Evolutionary conservation across 2,329 filamentous ascomycete genomes (phyloP), one percentile per base, ranked within the genome.

Genomic region (Laburnicola sp.): DNA sequence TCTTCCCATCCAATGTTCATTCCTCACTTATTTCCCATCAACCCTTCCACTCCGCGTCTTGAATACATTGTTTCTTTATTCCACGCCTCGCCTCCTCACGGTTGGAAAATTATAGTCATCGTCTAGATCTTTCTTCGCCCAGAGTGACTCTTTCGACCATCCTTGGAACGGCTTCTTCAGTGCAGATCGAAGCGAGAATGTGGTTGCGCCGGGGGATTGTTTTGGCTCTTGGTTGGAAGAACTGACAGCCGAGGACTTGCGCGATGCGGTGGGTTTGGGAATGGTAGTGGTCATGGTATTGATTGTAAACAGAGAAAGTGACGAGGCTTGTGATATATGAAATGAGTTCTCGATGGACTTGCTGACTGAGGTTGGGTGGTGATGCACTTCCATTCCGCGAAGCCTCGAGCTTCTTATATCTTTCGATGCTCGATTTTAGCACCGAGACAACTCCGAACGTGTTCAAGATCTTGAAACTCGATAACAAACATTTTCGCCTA

Each of bases 91-190:
- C 40, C 59, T 53, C 34, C 35, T 28, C 36, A 54, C 57, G 11
- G 39, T 51, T 10, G 64, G 49, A 36, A 73, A 73, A 49, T 72
- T 73, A 55, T 73, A 73, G 37, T 71, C 67, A 44, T 73, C 70
- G 22, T 72, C 69, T 26, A 66, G 54, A 27, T 63, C 58, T 28
- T 71, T 62, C 48, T 64, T 59, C 16, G 70, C 69, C 37, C 60
- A 62, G 3, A 72, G 55, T 3, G 70, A 60, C 8, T 69, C 67
- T 50, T 59, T 68, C 16, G 60, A 63, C 69, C 69, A 71, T 3
- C 68, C 69, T 42, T 70, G 65, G 40, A 70, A 70, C 6, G 68
- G 69, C 49, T 69, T 70, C 50, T 69, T 70, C 27, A 71, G 50
- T 2, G 57, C 54, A 16, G 62, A 50, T 30, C 54, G 60, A 23